A percentile compares a stretch with the other conserved stretches of the same genome.
phyloP scores from a whole-genome alignment of 2,329 filamentous ascomycete species.

The Cladosporium sp. region DNA sequence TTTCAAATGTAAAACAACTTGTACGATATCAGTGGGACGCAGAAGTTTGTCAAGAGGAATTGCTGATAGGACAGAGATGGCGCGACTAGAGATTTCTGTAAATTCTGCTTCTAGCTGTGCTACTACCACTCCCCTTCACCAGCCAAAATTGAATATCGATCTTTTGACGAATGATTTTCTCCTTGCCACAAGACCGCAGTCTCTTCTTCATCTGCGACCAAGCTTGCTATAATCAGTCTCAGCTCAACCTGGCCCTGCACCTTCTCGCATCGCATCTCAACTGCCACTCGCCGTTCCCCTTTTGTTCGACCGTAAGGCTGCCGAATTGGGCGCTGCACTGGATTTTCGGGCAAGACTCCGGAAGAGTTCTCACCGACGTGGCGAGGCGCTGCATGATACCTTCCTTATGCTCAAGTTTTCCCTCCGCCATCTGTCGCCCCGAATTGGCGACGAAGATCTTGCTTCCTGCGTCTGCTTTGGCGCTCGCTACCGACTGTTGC shows the following conservation, averaged over 20 bases:
- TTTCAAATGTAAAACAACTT: neutral
- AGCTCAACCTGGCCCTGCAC: neutral
- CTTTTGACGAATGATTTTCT: neutral
- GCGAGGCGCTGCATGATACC: neutral
- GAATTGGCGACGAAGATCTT: neutral
- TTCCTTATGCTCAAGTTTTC: neutral
- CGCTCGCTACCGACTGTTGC: neutral
- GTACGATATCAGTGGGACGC: neutral
- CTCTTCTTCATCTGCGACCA: neutral
- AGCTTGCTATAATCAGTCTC: neutral
- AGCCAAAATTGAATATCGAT: neutral
- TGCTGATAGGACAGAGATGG: neutral
- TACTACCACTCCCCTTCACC: neutral
- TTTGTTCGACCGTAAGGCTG: neutral
- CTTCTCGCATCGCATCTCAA: neutral
- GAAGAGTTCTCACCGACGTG: neutral
- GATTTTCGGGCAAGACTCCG: neutral
- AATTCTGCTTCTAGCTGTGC: neutral
- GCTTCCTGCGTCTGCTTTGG: too few relatives aligned
- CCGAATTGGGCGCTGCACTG: neutral
- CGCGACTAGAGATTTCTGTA: neutral
- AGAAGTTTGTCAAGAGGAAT: neutral
- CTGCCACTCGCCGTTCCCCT: neutral
- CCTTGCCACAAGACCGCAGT: neutral
- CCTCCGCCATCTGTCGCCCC: neutral